Evolutionary conservation across 306 rosid genomes (phyloP).

Genomic region (Argentina anserina): DNA sequence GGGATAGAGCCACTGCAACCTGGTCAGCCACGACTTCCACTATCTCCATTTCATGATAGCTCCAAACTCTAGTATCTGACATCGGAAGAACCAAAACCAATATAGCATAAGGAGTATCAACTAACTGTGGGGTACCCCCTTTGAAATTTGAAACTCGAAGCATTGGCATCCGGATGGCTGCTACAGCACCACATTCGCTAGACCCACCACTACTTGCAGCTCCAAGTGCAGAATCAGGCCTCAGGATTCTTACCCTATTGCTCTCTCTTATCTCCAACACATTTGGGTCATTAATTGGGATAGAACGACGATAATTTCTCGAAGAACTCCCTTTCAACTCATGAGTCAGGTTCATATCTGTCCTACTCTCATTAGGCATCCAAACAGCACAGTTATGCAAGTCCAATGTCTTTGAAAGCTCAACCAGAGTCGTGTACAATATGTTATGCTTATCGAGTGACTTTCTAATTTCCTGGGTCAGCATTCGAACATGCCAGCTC

Average conservation of each 20-base stretch:
- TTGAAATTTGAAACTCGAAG: slow-evolving; percentile 74
- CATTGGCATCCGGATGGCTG: slow-evolving; percentile 78
- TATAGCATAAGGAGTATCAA: slow-evolving; percentile 64
- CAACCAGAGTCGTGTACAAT: slow-evolving; percentile 70
- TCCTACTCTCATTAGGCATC: slow-evolving; percentile 61
- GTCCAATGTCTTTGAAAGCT: slow-evolving; percentile 70
- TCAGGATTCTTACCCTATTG: slow-evolving; percentile 57
- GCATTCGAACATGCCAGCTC: slow-evolving; percentile 81
- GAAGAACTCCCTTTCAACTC: slow-evolving; percentile 49
- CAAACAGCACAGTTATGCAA: slow-evolving; percentile 79
- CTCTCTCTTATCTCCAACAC: slow-evolving; percentile 48
- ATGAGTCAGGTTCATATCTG: slow-evolving; percentile 60
- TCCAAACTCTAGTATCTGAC: slow-evolving; percentile 49
- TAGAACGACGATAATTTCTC: slow-evolving; percentile 29
- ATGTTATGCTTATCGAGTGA: slow-evolving; percentile 73
- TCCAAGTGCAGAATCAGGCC: slow-evolving; percentile 60
- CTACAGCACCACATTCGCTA: slow-evolving; percentile 52
- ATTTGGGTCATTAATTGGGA: slow-evolving; percentile 53
- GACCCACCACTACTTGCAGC: slow-evolving; percentile 51
- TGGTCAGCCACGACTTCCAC: slow-evolving; percentile 87
- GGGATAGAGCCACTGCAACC: slow-evolving; percentile 85
- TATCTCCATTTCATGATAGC: slow-evolving; percentile 56
- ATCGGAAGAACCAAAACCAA: slow-evolving; percentile 69
- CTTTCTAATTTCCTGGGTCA: slow-evolving; percentile 68
- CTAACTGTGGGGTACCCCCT: slow-evolving; percentile 70